Base-by-base conservation (phyloP, 106 monocot genomes). In the Hemerocallis citrina region DNA sequence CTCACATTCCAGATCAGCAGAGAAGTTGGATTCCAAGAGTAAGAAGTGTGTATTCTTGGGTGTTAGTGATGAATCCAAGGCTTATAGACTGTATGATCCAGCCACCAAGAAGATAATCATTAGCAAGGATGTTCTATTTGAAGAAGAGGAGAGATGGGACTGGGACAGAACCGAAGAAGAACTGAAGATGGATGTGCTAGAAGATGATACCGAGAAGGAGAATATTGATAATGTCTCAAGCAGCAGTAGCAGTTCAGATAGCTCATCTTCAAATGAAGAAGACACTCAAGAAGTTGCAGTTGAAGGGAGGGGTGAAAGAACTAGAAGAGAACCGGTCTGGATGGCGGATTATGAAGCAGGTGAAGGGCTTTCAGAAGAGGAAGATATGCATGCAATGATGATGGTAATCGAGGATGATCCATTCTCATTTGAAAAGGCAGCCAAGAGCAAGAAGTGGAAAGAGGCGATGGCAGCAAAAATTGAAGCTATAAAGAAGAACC, bases 1-100 rank as follows among this genome's bases (percentile, higher is more conserved):
- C 25, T 13, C 61, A 61, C 24, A 41, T 61, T 40, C 61, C 7
- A 23, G 38, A 40, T 61, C 20, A 21, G 41, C 39, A 12, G 24
- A 61, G 19, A 61, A 61, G 61, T 23, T 61, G 12, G 38, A 61
- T 38, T 0, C 16, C 15, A 61, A 61, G 35, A 40, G 36, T 34
- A 14, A 19, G 20, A 61, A 21, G 4, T 61, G 38, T 34, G 38
- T 61, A 6, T 61, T 19, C 21, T 41, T 61, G 20, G 61, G 61
- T 22, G 23, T 61, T 24, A 61, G 61, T 61, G 61, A 61, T 40
- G 24, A 61, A 41, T 61, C 61, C 7, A 61, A 61, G 41, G 61
- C 39, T 17, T 61, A 61, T 22, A 61, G 38, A 41, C 34, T 61
- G 4, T 61, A 40, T 25, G 19, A 61, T 61, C 38, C 40, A 21